Base-by-base conservation (phyloP, 768 basidiomycete genomes). In the Phaeotremella skinneri region DNA sequence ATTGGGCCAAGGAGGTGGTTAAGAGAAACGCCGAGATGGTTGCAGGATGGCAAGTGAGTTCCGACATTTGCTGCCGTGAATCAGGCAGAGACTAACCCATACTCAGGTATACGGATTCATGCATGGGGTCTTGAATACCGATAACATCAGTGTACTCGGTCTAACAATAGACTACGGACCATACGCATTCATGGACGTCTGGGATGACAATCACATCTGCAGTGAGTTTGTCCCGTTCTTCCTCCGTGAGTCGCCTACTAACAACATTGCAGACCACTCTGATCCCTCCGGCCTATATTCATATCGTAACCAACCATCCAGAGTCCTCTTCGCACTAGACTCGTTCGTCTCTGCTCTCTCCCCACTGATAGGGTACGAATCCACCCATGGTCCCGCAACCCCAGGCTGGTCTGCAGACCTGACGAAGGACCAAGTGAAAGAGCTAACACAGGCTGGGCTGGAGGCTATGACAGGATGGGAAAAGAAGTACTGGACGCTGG, bases 41-140 rank as follows among this genome's bases (percentile, higher is more conserved):
- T 0, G 96, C 92, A 9, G 87, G 83, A 2, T 98, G 96, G 96
- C 94, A 98, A 78, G 90, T 74, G 47, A 61, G 66, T 52, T 1
- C 17, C 9, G n/a, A 31, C 16, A 21, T 45, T 21, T n/a, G n/a
- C n/a, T n/a, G 23, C 6, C 13, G 6, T 45, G 6, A 11, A 54
- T 41, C 42, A 41, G 29, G 27, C 34, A 32, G 27, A 16, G 6
- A 4, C 49, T 27, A 16, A 7, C 26, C 9, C 6, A 11, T 17
- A 16, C 45, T 20, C 39, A 69, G 67, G 73, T 68, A 1, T 74
- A 76, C 45, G 73, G 76, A 0, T 70, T 63, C 45, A 73, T 70
- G 53, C 90, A 92, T 70, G 91, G 91, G 0, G 94, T 99, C 34
- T 91, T 99, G 67, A 98, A 98, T 72, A 94, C 93, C 1, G 94